Evolutionary conservation across 2,329 filamentous ascomycete genomes (phyloP), one percentile per base, ranked within the genome.

Genomic region (Talaromyces sp.): DNA sequence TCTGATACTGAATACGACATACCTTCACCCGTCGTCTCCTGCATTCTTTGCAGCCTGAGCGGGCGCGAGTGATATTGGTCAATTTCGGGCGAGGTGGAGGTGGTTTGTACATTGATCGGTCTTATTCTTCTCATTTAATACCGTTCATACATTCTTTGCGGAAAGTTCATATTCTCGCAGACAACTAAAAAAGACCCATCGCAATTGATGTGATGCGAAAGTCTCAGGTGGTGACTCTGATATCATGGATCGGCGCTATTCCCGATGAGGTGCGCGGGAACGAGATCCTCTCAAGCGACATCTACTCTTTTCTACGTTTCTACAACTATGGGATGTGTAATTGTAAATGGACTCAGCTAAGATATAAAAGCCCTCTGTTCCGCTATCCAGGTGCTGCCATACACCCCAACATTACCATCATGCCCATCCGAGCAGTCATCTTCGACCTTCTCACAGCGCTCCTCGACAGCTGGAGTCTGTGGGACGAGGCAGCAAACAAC

Each of bases 361-460:
- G 11, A 54, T 54, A 54, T 37, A 54, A 54, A 37, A 54, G 9
- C 16, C 50, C 7, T 11, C 3, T 22, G 3, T 24, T 52, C 48
- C 48, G 27, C 14, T 35, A 19, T 35, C 31, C 27, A 35, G 16
- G n/a, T 27, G 45, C 31, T 19, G 31, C 16, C 24, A 35, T 35
- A 54, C 31, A 14, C n/a, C 5, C 2, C 6, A 56, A 37, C 2
- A 7, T 9, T 19, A 56, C n/a, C 52, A 37, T 31, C 54, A 66
- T 66, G 62, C 33, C 62, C 22, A 37, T 47, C 35, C 47, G 50
- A 68, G 78, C 72, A 56, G 70, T 80, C 1, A 66, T 80, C 35
- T 80, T 81, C 37, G 78, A 81, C 64, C 76, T 80, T 33, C 74
- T 81, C 27, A 80, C 78, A 1, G 78, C 71, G 14, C 74, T 80